phyloP scores from a whole-genome alignment of 768 basidiomycete genomes.

The Rhizopogon rudus region DNA sequence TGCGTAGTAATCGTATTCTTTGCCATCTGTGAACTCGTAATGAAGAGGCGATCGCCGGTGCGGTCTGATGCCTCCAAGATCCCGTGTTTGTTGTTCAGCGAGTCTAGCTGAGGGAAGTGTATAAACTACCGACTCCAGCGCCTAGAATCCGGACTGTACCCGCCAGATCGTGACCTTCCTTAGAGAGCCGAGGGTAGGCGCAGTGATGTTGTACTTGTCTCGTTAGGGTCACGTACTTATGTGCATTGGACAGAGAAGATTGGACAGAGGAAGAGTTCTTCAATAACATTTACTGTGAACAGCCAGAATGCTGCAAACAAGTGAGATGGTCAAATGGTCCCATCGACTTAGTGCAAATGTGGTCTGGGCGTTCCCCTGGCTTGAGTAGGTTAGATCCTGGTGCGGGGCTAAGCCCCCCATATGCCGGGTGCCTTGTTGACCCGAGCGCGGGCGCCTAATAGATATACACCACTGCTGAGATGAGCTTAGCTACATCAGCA shows the following conservation, averaged over 20 bases:
- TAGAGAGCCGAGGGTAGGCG: neutral
- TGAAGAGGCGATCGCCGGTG: conserved; percentile 37
- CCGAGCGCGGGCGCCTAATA: too few species aligned
- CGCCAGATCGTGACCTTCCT: neutral
- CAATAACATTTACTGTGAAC: neutral
- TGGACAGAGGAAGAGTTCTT: neutral
- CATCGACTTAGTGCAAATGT: neutral
- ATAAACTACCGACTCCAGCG: conserved; percentile 20
- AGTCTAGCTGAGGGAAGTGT: conserved; percentile 35
- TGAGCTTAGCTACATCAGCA: too few species aligned
- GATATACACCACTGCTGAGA: too few species aligned
- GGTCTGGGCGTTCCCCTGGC: neutral
- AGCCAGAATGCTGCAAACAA: neutral
- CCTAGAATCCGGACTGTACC: neutral
- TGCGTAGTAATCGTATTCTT: conserved; percentile 26
- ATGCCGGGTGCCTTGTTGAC: too few species aligned
- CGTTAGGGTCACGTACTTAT: neutral
- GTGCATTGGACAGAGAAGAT: neutral
- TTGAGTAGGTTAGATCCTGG: neutral
- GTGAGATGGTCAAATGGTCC: neutral
- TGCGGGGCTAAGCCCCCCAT: neutral
- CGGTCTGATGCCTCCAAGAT: conserved; percentile 35
- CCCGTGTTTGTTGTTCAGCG: conserved; percentile 32
- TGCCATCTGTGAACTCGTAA: conserved; percentile 31
- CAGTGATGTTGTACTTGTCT: too few species aligned